Conservation (phyloP, 2,329 filamentous ascomycete species). For the Didymella segeticola region DNA sequence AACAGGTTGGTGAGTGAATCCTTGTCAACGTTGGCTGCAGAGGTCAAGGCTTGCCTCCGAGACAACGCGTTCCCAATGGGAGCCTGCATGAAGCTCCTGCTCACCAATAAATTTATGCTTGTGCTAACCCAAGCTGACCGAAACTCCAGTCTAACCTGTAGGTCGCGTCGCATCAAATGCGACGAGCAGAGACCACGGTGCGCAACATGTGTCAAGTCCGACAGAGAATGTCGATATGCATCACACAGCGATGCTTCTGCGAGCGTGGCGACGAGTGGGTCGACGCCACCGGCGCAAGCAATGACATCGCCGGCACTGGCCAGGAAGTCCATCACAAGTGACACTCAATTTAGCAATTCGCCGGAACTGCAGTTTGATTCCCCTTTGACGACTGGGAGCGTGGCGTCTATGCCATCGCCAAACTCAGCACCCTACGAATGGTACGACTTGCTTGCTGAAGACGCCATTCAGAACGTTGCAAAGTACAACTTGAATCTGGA, state of each 20-base stretch:
- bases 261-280: conserved; percentile 16
- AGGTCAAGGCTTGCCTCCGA: background rate
- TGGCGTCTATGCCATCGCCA: conserved; percentile 47
- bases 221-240: conserved; percentile 52
- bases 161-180: conserved; percentile 59
- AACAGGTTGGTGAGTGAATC: conserved; percentile 51
- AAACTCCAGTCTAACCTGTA: conserved; percentile 51
- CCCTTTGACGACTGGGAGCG: conserved; percentile 30
- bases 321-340: conserved; percentile 25
- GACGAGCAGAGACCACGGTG: conserved; percentile 57
- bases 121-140: conserved; percentile 16
- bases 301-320: conserved; percentile 27
- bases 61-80: background rate
- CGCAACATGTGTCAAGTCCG: conserved; percentile 53
- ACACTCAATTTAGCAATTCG: conserved; percentile 31
- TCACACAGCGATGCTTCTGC: conserved; percentile 18
- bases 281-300: conserved; percentile 27
- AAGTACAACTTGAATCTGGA: conserved; percentile 44
- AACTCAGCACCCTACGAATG: conserved; percentile 57
- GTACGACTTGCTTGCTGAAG: conserved; percentile 57
- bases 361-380: conserved; percentile 45
- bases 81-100: background rate
- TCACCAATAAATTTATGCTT: background rate
- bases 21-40: background rate
- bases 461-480: conserved; percentile 49